These are phyloP conservation scores for Talaromyces rugulosus DNA, from an alignment of 2,329 filamentous ascomycete species.

Conservation along the genomic window DNA sequence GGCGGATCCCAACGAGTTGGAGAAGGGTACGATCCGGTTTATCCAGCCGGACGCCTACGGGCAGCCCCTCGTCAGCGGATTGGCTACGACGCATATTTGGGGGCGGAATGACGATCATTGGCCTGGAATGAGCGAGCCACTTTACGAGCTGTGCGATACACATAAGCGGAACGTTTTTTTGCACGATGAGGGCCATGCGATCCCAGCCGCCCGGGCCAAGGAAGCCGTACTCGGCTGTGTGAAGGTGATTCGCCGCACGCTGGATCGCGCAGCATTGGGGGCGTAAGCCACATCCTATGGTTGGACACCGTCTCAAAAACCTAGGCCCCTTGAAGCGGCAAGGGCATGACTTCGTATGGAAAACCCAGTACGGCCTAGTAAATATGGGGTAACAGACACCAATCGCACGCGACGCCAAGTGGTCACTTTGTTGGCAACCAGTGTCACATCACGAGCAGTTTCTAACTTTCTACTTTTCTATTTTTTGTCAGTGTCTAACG, in stretches of 20 bases:
- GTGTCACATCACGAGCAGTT: background rate
- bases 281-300: background rate
- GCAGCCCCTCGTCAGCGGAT: background rate
- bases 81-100: slow-evolving; percentile 5
- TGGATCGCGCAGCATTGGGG: background rate
- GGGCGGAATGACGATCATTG: slow-evolving; percentile 3
- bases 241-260: background rate
- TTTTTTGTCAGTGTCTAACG: background rate
- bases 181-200: slow-evolving; percentile 4
- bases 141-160: background rate
- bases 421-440: background rate
- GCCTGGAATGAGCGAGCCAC: slow-evolving; percentile 3
- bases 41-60: background rate
- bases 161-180: background rate
- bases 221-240: background rate
- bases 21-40: background rate
- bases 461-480: background rate
- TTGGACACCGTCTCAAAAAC: background rate
- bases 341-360: background rate
- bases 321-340: background rate
- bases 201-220: slow-evolving; percentile 2
- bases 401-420: background rate
- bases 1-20: background rate
- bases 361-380: background rate
- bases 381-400: background rate